Evolutionary conservation across 257 asterid species (phyloP), one percentile per base, ranked within the genome.

Genomic region (Verbascum thapsus): DNA sequence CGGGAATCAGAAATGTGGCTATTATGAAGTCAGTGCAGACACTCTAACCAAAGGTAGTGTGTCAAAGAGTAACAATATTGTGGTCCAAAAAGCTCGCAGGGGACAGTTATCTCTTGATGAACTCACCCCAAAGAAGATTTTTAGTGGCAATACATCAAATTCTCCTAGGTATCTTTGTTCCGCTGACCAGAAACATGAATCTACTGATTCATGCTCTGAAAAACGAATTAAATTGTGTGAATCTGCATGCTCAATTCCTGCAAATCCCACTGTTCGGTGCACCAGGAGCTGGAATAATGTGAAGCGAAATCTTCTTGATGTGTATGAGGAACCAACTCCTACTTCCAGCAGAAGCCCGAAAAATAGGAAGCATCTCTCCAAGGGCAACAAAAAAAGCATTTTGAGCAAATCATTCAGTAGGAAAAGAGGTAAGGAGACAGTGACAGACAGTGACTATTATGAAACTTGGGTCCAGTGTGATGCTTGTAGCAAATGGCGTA

Each of bases 401-500:
- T 32, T 18, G 37, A 63, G 66, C 22, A 68, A 67, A 41, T 66
- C 81, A 58, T 19, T 39, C 66, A 53, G 7, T 52, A 76, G 74
- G 62, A 79, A 71, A 80, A 72, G 79, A 76, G 74, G 69, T 69
- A 66, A 63, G 69, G 78, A 56, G 69, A 42, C 53, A 7, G 43
- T 62, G 66, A 45, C 69, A 40, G 75, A 76, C 50, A 73, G 66
- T 71, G 83, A 74, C 43, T 53, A 43, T 68, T 76, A 82, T 41
- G 97, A 94, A 67, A 84, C 87, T 50, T 89, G 99, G 99, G 82
- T 90, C 59, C 96, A 90, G 72, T 94, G 99, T 78, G 97, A 94
- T 75, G 95, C 94, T 75, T 94, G 99, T 80, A 74, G 85, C 72
- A 94, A 90, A 81, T 94, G 99, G 99, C 89, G 99, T 73, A 90